Conservation (phyloP, 2,329 filamentous ascomycete genomes). For the Ascochyta fabae region DNA sequence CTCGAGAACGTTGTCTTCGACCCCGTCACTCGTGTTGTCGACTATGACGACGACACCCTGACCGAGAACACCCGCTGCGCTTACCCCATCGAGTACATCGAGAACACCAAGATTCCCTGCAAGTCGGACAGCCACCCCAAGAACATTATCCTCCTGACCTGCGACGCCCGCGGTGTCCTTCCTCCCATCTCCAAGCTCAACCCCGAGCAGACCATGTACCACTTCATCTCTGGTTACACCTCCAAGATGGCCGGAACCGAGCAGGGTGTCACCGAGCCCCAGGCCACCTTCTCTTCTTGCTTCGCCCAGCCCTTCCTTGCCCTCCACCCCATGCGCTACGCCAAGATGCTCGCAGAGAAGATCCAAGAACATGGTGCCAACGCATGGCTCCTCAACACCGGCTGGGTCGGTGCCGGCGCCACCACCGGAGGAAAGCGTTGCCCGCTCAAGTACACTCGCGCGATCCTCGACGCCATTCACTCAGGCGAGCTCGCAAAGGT, state of each 20-base stretch:
- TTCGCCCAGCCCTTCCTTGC: slow-evolving; percentile 99
- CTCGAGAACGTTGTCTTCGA: slow-evolving; percentile 99
- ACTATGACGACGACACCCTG: slow-evolving; percentile 93
- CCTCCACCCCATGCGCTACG: slow-evolving; percentile 98
- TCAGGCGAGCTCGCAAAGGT: slow-evolving; percentile 90
- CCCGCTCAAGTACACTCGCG: slow-evolving; percentile 97
- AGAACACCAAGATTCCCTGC: slow-evolving; percentile 98
- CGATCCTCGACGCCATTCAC: slow-evolving; percentile 98
- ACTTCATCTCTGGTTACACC: slow-evolving; percentile 99
- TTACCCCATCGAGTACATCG: slow-evolving; percentile 98
- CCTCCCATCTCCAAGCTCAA: slow-evolving; percentile 97
- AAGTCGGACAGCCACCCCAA: slow-evolving; percentile 83
- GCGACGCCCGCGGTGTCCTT: slow-evolving; percentile 95
- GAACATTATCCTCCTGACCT: slow-evolving; percentile 98
- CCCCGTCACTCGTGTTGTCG: slow-evolving; percentile 83
- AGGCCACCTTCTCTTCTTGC: slow-evolving; percentile 98
- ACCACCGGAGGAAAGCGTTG: slow-evolving; percentile 92
- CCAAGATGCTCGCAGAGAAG: slow-evolving; percentile 98
- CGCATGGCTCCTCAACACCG: slow-evolving; percentile 98
- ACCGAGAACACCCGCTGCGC: slow-evolving; percentile 99
- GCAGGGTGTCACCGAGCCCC: slow-evolving; percentile 93
- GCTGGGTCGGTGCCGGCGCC: slow-evolving; percentile 92
- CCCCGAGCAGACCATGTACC: slow-evolving; percentile 98
- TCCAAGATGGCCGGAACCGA: slow-evolving; percentile 99
- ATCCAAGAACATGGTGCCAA: slow-evolving; percentile 94